Base-by-base conservation (phyloP, 306 rosid species). In the Parietaria judaica region DNA sequence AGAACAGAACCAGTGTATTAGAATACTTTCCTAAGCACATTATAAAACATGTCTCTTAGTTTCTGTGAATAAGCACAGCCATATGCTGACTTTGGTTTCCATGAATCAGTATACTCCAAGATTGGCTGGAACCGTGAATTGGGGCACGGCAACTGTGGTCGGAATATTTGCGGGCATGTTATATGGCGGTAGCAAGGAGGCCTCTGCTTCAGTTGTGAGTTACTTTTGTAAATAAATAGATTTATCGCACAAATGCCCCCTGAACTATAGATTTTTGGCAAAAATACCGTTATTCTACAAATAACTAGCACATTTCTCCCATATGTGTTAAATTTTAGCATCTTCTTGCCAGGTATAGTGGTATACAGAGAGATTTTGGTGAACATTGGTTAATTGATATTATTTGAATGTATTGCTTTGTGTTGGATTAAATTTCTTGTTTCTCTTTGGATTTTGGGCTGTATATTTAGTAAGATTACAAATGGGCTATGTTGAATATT, bases 121-220 rank as follows among this genome's bases (percentile, higher is more conserved):
- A 64, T 56, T 84, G 72, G 72, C 87, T 16, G 94, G 99, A 68
- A 84, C 77, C 11, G 94, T 83, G 68, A 88, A 82, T 64, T 76
- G 96, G 99, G 95, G 95, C 65, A 73, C 97, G 47, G 82, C 97
- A 23, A 92, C 97, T 54, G 86, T 87, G n/a, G 51, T 89, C 63
- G 94, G 81, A 55, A 78, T 92, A 12, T 88, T 88, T 84, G 94
- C 97, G 17, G 99, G 99, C 63, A 77, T 92, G 90, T 58, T 92
- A 44, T 88, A 92, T 55, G 99, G 99, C 1, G 97, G 97, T 44
- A 92, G 99, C 86, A 92, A 75, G 76, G 97, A 88, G 76, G 99
- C 99, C 13, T 57, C 94, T 69, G 90, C 97, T 66, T 88, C 94
- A 48, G 94, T 86, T 74, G 99, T 92, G 70, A 86, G 95, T 77